Conservation (phyloP, 495 filamentous ascomycete species). For the Aspergillus sparsus region DNA sequence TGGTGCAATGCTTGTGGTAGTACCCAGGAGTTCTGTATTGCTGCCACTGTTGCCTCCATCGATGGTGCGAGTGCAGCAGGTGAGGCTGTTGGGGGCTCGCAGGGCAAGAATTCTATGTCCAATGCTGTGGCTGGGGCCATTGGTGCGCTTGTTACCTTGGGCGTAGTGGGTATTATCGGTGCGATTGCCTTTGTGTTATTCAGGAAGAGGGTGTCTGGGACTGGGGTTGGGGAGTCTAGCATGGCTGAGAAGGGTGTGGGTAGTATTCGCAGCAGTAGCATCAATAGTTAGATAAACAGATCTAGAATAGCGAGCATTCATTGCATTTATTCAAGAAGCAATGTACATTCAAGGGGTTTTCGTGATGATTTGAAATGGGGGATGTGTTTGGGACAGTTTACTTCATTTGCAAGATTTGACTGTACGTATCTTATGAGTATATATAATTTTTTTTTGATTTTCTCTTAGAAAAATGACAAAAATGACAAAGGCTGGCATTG, state of each 20-base stretch:
- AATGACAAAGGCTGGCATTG: too few relatives aligned
- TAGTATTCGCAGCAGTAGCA: slow-evolving; percentile 4
- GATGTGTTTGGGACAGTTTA: too few relatives aligned
- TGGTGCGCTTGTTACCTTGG: slow-evolving; percentile 64
- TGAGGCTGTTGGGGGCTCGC: neutral
- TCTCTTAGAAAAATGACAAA: too few relatives aligned
- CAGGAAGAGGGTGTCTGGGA: neutral
- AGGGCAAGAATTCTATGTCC: slow-evolving; percentile 36
- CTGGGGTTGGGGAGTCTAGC: neutral
- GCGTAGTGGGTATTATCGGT: slow-evolving; percentile 45
- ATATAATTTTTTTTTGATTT: too few relatives aligned
- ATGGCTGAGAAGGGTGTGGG: slow-evolving; percentile 8
- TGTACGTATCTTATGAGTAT: too few relatives aligned
- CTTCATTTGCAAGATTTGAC: too few relatives aligned
- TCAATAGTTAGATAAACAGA: neutral
- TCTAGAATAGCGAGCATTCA: neutral
- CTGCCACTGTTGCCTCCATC: neutral
- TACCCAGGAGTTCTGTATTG: slow-evolving; percentile 31
- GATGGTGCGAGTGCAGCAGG: neutral
- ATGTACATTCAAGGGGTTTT: too few relatives aligned
- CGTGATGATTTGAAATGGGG: too few relatives aligned
- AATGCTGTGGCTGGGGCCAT: slow-evolving; percentile 57
- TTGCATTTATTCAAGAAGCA: too few relatives aligned
- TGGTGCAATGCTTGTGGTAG: slow-evolving; percentile 53
- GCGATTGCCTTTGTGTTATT: slow-evolving; percentile 49